phyloP scores from a whole-genome alignment of 139 green algal species.

The Chlamydomonas applanata region DNA sequence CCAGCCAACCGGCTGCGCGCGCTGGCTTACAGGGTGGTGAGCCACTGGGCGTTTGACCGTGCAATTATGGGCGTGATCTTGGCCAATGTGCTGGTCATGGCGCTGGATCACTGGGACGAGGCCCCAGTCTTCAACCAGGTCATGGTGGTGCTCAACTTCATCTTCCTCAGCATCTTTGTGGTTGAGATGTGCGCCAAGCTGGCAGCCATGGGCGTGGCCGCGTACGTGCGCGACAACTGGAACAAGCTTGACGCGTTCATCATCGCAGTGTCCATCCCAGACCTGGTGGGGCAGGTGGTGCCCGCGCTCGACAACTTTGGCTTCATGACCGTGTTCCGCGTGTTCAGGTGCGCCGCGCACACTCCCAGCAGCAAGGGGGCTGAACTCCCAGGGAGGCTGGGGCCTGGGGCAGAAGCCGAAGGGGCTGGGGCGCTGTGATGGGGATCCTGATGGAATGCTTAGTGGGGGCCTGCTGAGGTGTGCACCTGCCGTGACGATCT shows the following conservation, averaged over 20 bases:
- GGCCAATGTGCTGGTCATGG: constrained; percentile 59
- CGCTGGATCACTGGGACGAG: constrained; percentile 38
- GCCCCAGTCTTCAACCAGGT: not conserved
- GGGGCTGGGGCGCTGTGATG: too few relatives aligned
- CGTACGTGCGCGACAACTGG: constrained; percentile 25
- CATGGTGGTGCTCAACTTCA: not conserved
- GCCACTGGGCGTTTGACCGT: constrained; percentile 38
- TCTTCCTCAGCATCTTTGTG: too few relatives aligned
- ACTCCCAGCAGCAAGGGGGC: too few relatives aligned
- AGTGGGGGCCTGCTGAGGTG: too few relatives aligned
- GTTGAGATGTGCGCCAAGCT: constrained; percentile 3
- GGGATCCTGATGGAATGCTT: too few relatives aligned
- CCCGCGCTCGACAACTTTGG: constrained; percentile 8
- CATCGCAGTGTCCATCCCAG: constrained; percentile 40
- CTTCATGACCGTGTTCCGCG: constrained; percentile 23
- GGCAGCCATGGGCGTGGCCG: constrained; percentile 1
- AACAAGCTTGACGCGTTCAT: constrained; percentile 61
- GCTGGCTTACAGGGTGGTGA: constrained; percentile 15
- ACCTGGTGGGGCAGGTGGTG: constrained; percentile 28
- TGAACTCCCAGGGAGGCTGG: too few relatives aligned
- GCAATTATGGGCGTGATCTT: constrained; percentile 13
- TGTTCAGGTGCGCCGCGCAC: constrained; percentile 24
- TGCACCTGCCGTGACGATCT: too few relatives aligned
- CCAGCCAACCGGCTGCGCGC: not conserved
- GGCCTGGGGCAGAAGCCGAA: too few relatives aligned